Conservation (phyloP, 306 rosid genomes). For the Fragaria nilgerrensis region DNA sequence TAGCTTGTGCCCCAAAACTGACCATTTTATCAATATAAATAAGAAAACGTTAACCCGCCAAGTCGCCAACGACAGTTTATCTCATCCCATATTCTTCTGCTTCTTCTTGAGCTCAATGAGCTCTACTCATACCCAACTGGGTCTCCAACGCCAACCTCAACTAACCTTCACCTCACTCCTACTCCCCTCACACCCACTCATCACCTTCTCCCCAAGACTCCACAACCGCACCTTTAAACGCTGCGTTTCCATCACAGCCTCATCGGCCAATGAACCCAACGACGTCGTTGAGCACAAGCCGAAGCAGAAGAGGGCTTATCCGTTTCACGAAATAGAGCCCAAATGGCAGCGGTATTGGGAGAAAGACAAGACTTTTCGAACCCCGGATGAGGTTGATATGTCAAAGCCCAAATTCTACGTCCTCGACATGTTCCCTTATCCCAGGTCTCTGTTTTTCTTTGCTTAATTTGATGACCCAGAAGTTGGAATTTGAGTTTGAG, state of each 20-base stretch:
- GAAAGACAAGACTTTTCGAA: constrained; percentile 61
- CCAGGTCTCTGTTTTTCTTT: constrained; percentile 46
- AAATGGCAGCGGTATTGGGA: constrained; percentile 95
- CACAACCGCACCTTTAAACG: constrained; percentile 24
- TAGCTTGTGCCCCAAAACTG: too few relatives aligned
- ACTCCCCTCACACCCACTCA: constrained; percentile 19
- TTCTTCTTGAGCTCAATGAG: constrained; percentile 40
- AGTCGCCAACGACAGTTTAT: constrained; percentile 2
- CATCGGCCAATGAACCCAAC: constrained; percentile 24
- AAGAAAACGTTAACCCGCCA: constrained; percentile 14
- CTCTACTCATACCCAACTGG: constrained; percentile 31
- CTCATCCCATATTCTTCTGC: background rate
- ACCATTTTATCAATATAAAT: too few relatives aligned
- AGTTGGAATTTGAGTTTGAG: background rate
- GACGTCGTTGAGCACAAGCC: constrained; percentile 34
- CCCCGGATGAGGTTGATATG: constrained; percentile 76
- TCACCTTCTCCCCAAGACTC: constrained; percentile 26
- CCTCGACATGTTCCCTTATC: constrained; percentile 98
- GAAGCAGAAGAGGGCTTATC: constrained; percentile 54
- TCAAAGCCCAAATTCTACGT: constrained; percentile 90
- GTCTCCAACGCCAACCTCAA: constrained; percentile 18
- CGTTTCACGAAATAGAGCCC: constrained; percentile 71
- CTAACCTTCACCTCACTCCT: constrained; percentile 22
- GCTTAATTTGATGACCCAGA: background rate
- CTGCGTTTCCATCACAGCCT: constrained; percentile 27